A percentile compares a stretch with the other conserved stretches of the same genome.
Evolutionary conservation across 768 basidiomycete species (phyloP).

Genomic region (Nidula microcarpa): DNA sequence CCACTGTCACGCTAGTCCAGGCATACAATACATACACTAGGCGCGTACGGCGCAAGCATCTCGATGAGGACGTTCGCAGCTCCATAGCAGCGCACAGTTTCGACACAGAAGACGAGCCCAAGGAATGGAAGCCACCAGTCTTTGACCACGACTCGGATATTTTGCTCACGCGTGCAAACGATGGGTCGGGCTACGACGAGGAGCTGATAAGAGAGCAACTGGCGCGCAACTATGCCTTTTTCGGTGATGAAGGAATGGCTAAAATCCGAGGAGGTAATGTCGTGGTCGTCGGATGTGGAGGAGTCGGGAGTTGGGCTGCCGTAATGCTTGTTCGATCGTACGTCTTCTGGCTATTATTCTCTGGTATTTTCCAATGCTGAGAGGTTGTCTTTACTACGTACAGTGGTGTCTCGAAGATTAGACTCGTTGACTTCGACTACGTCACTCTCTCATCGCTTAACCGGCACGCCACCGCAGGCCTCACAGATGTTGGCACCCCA

Average conservation of each 20-base stretch:
- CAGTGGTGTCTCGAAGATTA: constrained; percentile 73
- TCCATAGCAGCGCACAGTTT: constrained; percentile 38
- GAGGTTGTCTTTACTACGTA: constrained; percentile 1
- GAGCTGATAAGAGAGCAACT: constrained; percentile 85
- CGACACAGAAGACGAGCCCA: constrained; percentile 6
- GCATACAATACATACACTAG: constrained; percentile 50
- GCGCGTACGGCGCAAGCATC: constrained; percentile 46
- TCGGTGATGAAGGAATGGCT: constrained; percentile 85
- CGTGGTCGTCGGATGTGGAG: constrained; percentile 91
- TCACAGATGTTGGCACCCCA: constrained; percentile 90
- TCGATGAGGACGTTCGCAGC: constrained; percentile 53
- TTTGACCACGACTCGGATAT: not conserved
- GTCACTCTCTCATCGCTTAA: constrained; percentile 95
- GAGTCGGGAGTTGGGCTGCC: constrained; percentile 95
- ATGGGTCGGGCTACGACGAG: constrained; percentile 55
- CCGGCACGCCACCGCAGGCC: constrained; percentile 85
- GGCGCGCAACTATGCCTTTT: constrained; percentile 91
- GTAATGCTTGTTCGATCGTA: constrained; percentile 91
- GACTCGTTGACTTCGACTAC: constrained; percentile 93
- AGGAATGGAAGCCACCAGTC: not conserved
- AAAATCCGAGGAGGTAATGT: constrained; percentile 73
- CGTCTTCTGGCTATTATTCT: constrained; percentile 23
- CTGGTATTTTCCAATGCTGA: not conserved
- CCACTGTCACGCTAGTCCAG: constrained; percentile 58
- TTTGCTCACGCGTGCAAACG: not conserved